A percentile compares a stretch with the other conserved stretches of the same genome.
phyloP scores from a whole-genome alignment of 331 rosid species.

The Prunus yedoensis region DNA sequence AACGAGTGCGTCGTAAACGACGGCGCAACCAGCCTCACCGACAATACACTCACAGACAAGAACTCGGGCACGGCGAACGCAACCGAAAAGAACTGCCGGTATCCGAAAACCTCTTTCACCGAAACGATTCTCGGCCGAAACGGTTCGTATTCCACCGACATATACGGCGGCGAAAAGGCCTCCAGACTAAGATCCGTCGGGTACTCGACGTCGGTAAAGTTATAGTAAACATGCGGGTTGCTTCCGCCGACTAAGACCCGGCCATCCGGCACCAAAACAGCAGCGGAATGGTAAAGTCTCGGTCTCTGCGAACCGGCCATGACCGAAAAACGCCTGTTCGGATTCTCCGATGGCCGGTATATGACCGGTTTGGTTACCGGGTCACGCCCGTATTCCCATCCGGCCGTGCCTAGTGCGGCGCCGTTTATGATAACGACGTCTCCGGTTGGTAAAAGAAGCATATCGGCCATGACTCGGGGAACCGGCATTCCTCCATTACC shows the following conservation, averaged over 20 bases:
- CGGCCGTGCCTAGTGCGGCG: slow-evolving; percentile 56
- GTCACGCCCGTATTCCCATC: slow-evolving; percentile 54
- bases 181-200: slow-evolving; percentile 74
- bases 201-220: slow-evolving; percentile 56
- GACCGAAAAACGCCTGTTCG: slow-evolving; percentile 15
- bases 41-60: slow-evolving; percentile 20
- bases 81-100: slow-evolving; percentile 25
- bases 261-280: slow-evolving; percentile 53
- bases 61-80: slow-evolving; percentile 32
- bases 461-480: slow-evolving; percentile 69
- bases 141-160: slow-evolving; percentile 20
- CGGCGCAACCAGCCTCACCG: slow-evolving; percentile 55
- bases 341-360: slow-evolving; percentile 26
- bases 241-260: slow-evolving; percentile 72
- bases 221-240: slow-evolving; percentile 61
- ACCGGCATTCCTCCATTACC: slow-evolving; percentile 74
- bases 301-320: slow-evolving; percentile 48
- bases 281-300: slow-evolving; percentile 69
- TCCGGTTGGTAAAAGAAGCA: slow-evolving; percentile 67
- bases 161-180: slow-evolving; percentile 70
- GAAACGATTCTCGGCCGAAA: slow-evolving; percentile 40
- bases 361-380: slow-evolving; percentile 51
- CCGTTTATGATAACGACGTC: slow-evolving; percentile 64
- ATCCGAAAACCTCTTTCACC: slow-evolving; percentile 29
- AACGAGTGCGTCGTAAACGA: slow-evolving; percentile 59